Evolutionary conservation across 257 asterid species (phyloP).

Genomic region (Petrea volubilis): DNA sequence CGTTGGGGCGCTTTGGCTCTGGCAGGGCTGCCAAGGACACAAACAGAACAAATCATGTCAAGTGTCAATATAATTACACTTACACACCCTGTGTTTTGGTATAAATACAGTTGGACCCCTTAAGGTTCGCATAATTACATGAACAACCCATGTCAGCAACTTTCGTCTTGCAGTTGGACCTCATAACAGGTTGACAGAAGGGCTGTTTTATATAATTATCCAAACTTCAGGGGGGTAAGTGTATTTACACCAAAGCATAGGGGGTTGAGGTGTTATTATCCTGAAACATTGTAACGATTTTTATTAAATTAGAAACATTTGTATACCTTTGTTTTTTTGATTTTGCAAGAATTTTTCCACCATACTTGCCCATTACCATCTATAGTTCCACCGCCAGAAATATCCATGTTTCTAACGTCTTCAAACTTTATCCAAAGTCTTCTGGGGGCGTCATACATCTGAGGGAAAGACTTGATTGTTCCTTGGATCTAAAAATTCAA

Average conservation of each 20-base stretch:
- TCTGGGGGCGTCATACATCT: conserved; percentile 46
- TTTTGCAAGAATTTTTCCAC: conserved; percentile 88
- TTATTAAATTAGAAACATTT: too few relatives aligned
- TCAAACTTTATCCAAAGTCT: conserved; percentile 76
- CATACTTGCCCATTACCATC: conserved; percentile 84
- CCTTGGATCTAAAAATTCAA: conserved; percentile 59
- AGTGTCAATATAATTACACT: neutral
- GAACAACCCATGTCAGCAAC: too few relatives aligned
- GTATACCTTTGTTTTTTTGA: conserved; percentile 55
- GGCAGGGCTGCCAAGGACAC: conserved; percentile 45
- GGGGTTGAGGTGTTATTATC: too few relatives aligned
- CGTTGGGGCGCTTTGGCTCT: conserved; percentile 56
- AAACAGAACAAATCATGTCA: conserved; percentile 14
- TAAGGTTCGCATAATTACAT: too few relatives aligned
- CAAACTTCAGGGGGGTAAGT: too few relatives aligned
- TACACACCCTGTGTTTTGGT: too few relatives aligned
- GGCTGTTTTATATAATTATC: too few relatives aligned
- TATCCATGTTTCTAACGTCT: conserved; percentile 43
- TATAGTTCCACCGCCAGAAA: conserved; percentile 75
- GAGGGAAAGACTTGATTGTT: conserved; percentile 56
- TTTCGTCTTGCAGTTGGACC: too few relatives aligned
- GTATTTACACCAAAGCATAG: too few relatives aligned
- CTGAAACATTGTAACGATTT: too few relatives aligned
- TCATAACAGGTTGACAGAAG: too few relatives aligned
- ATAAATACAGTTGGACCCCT: too few relatives aligned